Evolutionary conservation across 441 rosid species (phyloP), one percentile per base, ranked within the genome.

Genomic region (Daphne laureola): DNA sequence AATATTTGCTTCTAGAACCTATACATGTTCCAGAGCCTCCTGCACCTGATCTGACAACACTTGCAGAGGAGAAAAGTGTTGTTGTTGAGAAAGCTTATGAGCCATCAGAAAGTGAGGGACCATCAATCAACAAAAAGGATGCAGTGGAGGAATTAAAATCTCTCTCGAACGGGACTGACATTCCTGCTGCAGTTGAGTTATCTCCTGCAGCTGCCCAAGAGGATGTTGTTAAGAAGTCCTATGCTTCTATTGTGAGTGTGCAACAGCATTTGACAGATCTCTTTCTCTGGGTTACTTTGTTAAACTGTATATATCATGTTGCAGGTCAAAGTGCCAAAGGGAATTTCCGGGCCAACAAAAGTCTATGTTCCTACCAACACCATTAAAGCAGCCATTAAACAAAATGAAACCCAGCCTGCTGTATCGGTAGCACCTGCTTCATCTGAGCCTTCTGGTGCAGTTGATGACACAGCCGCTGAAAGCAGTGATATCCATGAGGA

Each of bases 191-290:
- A 55, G 64, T 58, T 60, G 86, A 76, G 62, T 65, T 72, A 38
- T 47, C 65, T 57, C 55, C 78, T 21, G 72, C 77, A 49, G 59
- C 62, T 12, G 62, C 67, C 45, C 71, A 65, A 58, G 80, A 76
- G 38, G 84, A 78, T 58, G 56, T 63, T 59, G 67, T 74, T 44
- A 83, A 83, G 75, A 73, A 73, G 67, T 83, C 86, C 12, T 83
- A 80, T 74, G 90, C 86, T 65, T 83, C 86, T 58, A 83, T 83
- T 68, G 90, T 83, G 67, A 72, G 90, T 76, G 58, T 57, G 44
- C 43, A 27, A 25, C 38, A 31, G 16, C 58, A 55, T 14, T 14
- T 52, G 36, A 50, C 72, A 47, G 14, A 12, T n/a, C 63, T 31
- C 38, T 8, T 8, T 26, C 43, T 38, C 40, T 36, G 38, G 41